Evolutionary conservation across 2,329 filamentous ascomycete species (phyloP).

Genomic region (Paracoccidioides brasiliensis): DNA sequence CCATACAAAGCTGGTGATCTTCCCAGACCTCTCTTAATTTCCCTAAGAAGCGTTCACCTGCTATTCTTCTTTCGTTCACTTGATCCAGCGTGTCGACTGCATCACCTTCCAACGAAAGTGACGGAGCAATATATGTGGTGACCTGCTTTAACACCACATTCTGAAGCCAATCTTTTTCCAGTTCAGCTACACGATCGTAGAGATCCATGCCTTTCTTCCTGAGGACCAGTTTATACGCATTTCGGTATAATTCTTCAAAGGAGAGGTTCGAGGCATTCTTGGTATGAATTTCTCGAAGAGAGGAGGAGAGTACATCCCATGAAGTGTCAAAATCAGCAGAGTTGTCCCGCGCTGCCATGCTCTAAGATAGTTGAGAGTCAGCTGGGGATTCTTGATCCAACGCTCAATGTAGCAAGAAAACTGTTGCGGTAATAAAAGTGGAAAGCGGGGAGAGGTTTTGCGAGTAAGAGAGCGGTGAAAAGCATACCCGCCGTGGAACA

Average conservation of each 20-base stretch:
- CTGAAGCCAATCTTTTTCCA: conserved; percentile 71
- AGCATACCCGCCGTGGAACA: conserved; percentile 52
- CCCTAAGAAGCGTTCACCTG: conserved; percentile 70
- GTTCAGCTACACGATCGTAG: conserved; percentile 65
- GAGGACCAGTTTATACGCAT: conserved; percentile 84
- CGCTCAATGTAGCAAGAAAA: background rate
- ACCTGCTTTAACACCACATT: conserved; percentile 60
- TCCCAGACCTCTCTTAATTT: conserved; percentile 69
- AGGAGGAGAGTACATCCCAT: conserved; percentile 64
- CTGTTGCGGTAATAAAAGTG: background rate
- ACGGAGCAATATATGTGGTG: conserved; percentile 54
- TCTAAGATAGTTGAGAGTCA: conserved; percentile 29
- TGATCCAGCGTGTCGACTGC: conserved; percentile 40
- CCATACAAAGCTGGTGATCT: conserved; percentile 83
- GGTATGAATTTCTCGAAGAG: conserved; percentile 76
- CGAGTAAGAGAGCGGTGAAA: conserved; percentile 3
- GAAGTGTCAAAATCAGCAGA: conserved; percentile 70
- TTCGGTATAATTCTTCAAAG: conserved; percentile 90
- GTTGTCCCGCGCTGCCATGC: conserved; percentile 41
- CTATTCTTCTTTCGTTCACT: conserved; percentile 63
- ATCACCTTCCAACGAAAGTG: conserved; percentile 45
- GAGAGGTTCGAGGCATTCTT: conserved; percentile 82
- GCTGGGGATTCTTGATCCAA: background rate
- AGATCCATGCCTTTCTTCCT: conserved; percentile 72
- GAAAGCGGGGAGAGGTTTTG: conserved; percentile 2